phyloP scores from a whole-genome alignment of 192 early-diverging fungal species.

The Helicostylum pulchrum region DNA sequence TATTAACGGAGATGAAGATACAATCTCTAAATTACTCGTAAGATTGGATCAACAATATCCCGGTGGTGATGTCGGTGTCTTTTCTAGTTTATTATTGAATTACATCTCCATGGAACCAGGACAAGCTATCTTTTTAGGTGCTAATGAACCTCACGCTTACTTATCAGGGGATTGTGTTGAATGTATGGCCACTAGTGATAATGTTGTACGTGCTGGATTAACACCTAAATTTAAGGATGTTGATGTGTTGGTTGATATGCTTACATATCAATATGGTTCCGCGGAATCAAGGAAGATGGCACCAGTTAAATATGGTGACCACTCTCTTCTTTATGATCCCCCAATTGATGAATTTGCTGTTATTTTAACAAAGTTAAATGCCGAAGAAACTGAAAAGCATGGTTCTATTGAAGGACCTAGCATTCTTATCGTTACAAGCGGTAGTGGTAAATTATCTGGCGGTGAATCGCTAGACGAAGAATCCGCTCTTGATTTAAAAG shows the following conservation, averaged over 20 bases:
- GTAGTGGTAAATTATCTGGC: slow-evolving; percentile 52
- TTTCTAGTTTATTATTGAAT: slow-evolving; percentile 89
- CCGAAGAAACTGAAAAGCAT: slow-evolving; percentile 37
- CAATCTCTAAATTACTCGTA: slow-evolving; percentile 62
- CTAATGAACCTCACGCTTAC: slow-evolving; percentile 97
- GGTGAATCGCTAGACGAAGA: slow-evolving; percentile 28
- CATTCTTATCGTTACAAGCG: slow-evolving; percentile 81
- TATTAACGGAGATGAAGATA: slow-evolving; percentile 27
- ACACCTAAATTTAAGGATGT: slow-evolving; percentile 99
- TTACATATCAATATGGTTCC: slow-evolving; percentile 83
- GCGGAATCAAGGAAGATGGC: slow-evolving; percentile 77
- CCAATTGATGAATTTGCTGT: slow-evolving; percentile 96
- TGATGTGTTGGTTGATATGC: slow-evolving; percentile 81
- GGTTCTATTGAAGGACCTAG: slow-evolving; percentile 72
- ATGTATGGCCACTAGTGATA: slow-evolving; percentile 98
- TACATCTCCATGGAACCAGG: slow-evolving; percentile 77
- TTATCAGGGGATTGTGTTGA: slow-evolving; percentile 95
- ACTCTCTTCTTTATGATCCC: slow-evolving; percentile 84
- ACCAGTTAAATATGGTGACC: slow-evolving; percentile 45
- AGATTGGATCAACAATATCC: slow-evolving; percentile 83
- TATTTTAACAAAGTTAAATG: slow-evolving; percentile 54
- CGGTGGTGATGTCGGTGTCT: slow-evolving; percentile 81
- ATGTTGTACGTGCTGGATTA: slow-evolving; percentile 94
- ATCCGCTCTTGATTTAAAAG: slow-evolving; percentile 38
- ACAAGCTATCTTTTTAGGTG: slow-evolving; percentile 91